phyloP scores from a whole-genome alignment of 495 filamentous ascomycete genomes.

The Filosporella fistucella region DNA sequence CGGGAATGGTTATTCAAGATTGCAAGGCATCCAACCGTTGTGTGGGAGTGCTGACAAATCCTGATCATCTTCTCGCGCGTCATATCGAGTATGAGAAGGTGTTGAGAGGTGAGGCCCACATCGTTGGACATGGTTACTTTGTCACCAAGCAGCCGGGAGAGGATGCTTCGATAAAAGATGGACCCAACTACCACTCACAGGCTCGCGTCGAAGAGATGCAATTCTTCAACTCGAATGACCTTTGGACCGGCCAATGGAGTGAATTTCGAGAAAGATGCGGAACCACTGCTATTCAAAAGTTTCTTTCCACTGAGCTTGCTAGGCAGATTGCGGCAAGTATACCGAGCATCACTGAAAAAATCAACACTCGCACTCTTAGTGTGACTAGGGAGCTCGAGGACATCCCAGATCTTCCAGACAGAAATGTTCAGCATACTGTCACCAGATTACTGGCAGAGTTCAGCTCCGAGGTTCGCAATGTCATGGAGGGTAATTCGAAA shows the following conservation, averaged over 20 bases:
- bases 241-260: conserved; percentile 38
- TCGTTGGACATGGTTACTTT: conserved; percentile 55
- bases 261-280: conserved; percentile 51
- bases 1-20: conserved; percentile 55
- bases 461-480: conserved; percentile 29
- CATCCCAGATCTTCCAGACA: conserved; percentile 31
- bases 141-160: conserved; percentile 55
- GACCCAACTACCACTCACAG: conserved; percentile 36
- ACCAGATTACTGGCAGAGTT: conserved; percentile 37
- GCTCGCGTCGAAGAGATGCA: conserved; percentile 52
- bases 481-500: conserved; percentile 24
- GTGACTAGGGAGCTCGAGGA: conserved; percentile 44
- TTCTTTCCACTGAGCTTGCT: conserved; percentile 49
- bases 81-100: conserved; percentile 53
- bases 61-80: conserved; percentile 51
- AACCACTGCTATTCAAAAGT: conserved; percentile 47
- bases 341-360: conserved; percentile 53
- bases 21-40: conserved; percentile 56
- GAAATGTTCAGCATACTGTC: conserved; percentile 30
- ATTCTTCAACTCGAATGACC: conserved; percentile 45
- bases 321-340: conserved; percentile 53
- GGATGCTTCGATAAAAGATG: conserved; percentile 20
- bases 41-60: conserved; percentile 77
- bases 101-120: conserved; percentile 41
- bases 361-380: conserved; percentile 40